Evolutionary conservation across 2,329 filamentous ascomycete species (phyloP), one percentile per base, ranked within the genome.

Genomic region (Fusarium coffeatum): DNA sequence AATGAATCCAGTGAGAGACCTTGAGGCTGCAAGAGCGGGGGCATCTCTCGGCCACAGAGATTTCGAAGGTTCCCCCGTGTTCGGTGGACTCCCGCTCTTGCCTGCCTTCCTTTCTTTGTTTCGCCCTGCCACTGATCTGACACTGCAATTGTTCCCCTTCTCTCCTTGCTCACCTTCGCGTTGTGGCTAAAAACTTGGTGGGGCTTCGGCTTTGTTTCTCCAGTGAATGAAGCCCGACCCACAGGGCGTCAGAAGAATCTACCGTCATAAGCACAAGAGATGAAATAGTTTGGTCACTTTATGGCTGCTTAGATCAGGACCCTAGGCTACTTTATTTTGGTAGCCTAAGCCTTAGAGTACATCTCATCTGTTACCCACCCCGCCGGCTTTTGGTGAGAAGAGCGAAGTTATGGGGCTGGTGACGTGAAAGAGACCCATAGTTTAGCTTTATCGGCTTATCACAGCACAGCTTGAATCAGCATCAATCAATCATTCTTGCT

Each of bases 21-120:
- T 23, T 37, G 40, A 51, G 46, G 34, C 11, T 68, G 68, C 54
- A 60, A 61, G 45, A 72, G 48, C 48, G 48, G 48, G 48, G 49
- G 23, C 25, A 27, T 6, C 25, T 10, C n/a, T 25, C 68, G 68
- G 68, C 18, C 68, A 67, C 15, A 27, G 51, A 60, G 42, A 63
- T 47, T 42, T 62, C 27, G 51, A 71, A 68, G 43, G 50, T 71
- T 72, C 66, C 55, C 54, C 60, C 37, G 55, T 61, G 46, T 69
- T 69, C 67, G 61, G 66, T 58, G 66, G 66, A 23, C 41, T 66
- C 51, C 32, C 41, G 15, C 59, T 30, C 13, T 41, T 30, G 6
- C 37, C 18, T 30, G 16, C 3, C 32, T 34, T 34, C 37, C 18
- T 30, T 32, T 5, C 32, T 34, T 34, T 18, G 32, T 34, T 18